These are phyloP conservation scores for Effrenium voratum DNA, from an alignment of 73 alveolate genomes.

Conservation along the genomic window DNA sequence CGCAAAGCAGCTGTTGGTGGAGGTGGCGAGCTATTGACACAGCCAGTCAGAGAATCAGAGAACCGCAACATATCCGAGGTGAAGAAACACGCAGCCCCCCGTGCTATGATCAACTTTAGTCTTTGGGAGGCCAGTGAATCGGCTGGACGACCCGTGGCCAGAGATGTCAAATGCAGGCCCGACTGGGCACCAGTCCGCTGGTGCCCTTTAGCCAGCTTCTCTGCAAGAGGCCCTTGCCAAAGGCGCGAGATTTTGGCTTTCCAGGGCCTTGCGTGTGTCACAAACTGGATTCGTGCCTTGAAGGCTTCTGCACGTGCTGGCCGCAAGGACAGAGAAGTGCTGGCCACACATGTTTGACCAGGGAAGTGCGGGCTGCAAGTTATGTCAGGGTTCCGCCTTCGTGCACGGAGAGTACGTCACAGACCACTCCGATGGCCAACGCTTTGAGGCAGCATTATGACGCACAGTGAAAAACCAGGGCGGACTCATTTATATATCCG, in stretches of 20 bases:
- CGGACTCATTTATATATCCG: not conserved
- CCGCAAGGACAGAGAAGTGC: not conserved
- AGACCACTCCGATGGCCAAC: conserved; percentile 35
- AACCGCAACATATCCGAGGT: not conserved
- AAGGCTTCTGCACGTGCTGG: not conserved
- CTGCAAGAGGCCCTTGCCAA: conserved; percentile 18
- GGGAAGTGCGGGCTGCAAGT: too few relatives aligned
- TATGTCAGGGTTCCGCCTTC: conserved; percentile 34
- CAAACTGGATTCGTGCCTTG: too few relatives aligned
- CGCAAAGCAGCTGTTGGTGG: conserved; percentile 70
- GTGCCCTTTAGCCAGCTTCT: conserved; percentile 31
- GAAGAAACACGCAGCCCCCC: conserved; percentile 78
- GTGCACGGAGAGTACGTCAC: conserved; percentile 41
- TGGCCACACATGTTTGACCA: too few relatives aligned
- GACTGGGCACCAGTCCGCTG: conserved; percentile 18
- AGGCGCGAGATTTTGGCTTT: not conserved
- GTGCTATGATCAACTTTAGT: conserved; percentile 23
- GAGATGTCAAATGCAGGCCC: conserved; percentile 8
- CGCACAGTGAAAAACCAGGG: not conserved
- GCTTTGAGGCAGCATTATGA: not conserved
- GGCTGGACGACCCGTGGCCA: too few relatives aligned
- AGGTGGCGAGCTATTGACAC: not conserved
- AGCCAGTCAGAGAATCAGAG: not conserved
- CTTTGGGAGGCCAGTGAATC: conserved; percentile 75
- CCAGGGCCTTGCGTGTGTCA: too few relatives aligned